These are phyloP conservation scores for Phytophthora podocarpi DNA, from an alignment of 352 stramenopile species.

Conservation along the genomic window DNA sequence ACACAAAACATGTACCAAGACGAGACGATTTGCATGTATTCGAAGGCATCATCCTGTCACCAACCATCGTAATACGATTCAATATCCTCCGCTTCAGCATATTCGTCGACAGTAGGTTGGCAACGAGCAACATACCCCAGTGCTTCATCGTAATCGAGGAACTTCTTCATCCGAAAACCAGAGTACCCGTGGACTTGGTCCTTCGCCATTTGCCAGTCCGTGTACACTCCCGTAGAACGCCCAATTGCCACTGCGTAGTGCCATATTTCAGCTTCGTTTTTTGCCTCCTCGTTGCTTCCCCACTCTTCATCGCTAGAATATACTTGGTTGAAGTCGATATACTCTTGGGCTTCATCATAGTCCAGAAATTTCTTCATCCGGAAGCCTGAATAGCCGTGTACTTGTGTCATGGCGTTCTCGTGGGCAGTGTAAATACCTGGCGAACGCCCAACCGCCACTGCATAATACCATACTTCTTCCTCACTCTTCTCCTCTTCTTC, in stretches of 20 bases:
- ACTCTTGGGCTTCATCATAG: conserved; percentile 35
- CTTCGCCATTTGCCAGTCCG: conserved; percentile 41
- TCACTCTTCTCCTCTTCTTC: not conserved
- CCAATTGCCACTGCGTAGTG: conserved; percentile 66
- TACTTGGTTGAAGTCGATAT: conserved; percentile 6
- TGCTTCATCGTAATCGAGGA: conserved; percentile 45
- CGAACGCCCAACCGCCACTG: conserved; percentile 47
- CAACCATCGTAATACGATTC: too few species aligned
- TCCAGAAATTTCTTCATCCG: conserved; percentile 66
- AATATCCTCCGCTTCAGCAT: too few species aligned
- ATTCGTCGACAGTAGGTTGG: too few species aligned
- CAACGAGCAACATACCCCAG: conserved; percentile 35
- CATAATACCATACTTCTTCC: conserved; percentile 36
- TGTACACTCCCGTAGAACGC: conserved; percentile 51
- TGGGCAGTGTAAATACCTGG: conserved; percentile 48
- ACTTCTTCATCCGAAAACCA: conserved; percentile 59
- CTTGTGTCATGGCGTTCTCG: conserved; percentile 19
- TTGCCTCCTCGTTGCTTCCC: not conserved
- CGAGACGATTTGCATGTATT: too few species aligned
- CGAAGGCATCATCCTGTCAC: too few species aligned
- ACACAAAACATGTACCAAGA: too few species aligned
- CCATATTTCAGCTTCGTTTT: conserved; percentile 6
- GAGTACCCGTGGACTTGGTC: conserved; percentile 49
- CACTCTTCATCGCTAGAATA: conserved; percentile 8
- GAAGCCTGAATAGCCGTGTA: conserved; percentile 56